phyloP scores from a whole-genome alignment of 805 yeast genomes.

The Wilhelminamyces savonicus region DNA sequence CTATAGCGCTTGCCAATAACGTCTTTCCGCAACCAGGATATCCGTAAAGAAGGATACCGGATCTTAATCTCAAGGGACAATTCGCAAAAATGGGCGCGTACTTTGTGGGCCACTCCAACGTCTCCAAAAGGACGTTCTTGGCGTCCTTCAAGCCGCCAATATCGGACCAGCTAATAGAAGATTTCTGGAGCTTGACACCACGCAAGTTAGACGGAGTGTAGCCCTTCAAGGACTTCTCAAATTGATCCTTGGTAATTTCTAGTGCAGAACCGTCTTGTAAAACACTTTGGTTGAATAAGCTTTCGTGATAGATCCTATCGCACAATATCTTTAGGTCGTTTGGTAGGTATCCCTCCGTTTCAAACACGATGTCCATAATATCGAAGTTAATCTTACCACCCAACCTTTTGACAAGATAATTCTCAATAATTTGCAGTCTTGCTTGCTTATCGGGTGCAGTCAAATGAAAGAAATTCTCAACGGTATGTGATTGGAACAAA shows the following conservation, averaged over 20 bases:
- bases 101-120: constrained; percentile 95
- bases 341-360: constrained; percentile 87
- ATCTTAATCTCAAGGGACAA: constrained; percentile 80
- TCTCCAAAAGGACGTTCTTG: constrained; percentile 71
- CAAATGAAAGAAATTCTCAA: constrained; percentile 56
- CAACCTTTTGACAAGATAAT: constrained; percentile 25
- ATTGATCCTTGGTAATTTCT: constrained; percentile 27
- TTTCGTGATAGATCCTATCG: constrained; percentile 62
- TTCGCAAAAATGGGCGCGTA: constrained; percentile 91
- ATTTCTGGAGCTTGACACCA: constrained; percentile 80
- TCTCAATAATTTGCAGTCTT: constrained; percentile 42
- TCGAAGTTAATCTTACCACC: constrained; percentile 33
- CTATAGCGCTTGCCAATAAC: constrained; percentile 84
- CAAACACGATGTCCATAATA: constrained; percentile 43
- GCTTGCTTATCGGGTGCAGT: constrained; percentile 64
- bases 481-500: constrained; percentile 61
- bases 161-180: constrained; percentile 72
- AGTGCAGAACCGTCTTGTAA: neutral
- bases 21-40: constrained; percentile 99
- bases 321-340: constrained; percentile 67
- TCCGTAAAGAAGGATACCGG: constrained; percentile 88
- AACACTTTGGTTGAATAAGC: constrained; percentile 15
- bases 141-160: constrained; percentile 85
- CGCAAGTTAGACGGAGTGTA: constrained; percentile 78
- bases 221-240: constrained; percentile 54